Evolutionary conservation across 2,329 filamentous ascomycete species (phyloP), one percentile per base, ranked within the genome.

Genomic region (Colletotrichum sp.): DNA sequence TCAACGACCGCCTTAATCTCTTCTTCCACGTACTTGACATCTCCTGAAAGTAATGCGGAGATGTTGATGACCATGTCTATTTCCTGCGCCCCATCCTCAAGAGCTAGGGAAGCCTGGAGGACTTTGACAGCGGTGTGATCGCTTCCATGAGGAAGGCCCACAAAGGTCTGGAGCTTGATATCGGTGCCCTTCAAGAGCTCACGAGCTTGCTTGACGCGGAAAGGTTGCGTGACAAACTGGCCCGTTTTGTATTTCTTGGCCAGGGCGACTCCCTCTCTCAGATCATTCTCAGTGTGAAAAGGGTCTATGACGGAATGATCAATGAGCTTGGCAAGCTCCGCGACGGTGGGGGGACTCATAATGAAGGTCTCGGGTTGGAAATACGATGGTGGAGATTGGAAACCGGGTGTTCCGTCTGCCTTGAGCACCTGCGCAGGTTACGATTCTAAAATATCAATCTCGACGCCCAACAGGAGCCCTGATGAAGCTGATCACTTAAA

Each of bases 61-160:
- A 92, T 81, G 74, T 93, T 92, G 76, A 92, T 85, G 2, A 92
- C 90, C 88, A 92, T 90, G 80, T 92, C 91, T 28, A 92, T 88
- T 80, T 93, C 91, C 2, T 82, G 77, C 1, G 87, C 90, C 3
- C 90, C 91, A 0, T 85, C 85, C 6, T 82, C 78, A 0, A 85
- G 85, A 0, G 90, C 90, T 2, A 85, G 84, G 0, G 80, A 81
- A 0, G 91, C 89, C 78, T 93, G 91, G 24, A 84, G 81, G 1
- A 90, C 86, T 79, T 93, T 93, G 77, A 89, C 85, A 15, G 84
- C 81, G 0, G 88, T 89, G 2, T 88, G 91, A 77, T 86, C 89
- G 81, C 89, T 92, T 4, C 91, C 91, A 79, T 92, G 89, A 0
- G 92, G 91, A 77, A 93, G 93, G 24, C 90, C 90, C 76, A 93